Percentiles rank a stretch among this genome's conserved stretches.
These are phyloP conservation scores for Pilasporangium apinafurcum DNA, from an alignment of 352 stramenopile species.

Conservation along the genomic window DNA sequence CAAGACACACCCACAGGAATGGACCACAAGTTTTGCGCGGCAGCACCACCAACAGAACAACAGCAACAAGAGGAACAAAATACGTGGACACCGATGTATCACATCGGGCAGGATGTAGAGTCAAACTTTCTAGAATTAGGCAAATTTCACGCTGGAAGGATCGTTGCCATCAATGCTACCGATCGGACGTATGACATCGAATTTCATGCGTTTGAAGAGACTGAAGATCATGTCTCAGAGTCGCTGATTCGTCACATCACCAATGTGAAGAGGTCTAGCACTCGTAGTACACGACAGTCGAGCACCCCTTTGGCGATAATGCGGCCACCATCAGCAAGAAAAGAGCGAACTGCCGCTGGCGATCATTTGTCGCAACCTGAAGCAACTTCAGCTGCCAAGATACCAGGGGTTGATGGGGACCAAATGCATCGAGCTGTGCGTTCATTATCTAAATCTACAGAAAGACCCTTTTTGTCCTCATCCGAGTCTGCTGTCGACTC, in stretches of 20 bases:
- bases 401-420: too few relatives aligned
- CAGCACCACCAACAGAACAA: background rate
- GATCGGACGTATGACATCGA: conserved; percentile 5
- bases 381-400: background rate
- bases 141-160: conserved; percentile 10
- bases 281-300: too few relatives aligned
- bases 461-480: too few relatives aligned
- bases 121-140: conserved; percentile 12
- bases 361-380: too few relatives aligned
- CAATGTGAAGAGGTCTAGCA: background rate
- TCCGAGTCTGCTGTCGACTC: background rate
- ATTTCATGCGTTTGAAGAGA: conserved; percentile 9
- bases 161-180: conserved; percentile 3
- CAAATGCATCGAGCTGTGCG: too few relatives aligned
- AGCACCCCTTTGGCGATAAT: too few relatives aligned
- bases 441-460: too few relatives aligned
- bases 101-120: conserved; percentile 3
- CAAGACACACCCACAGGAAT: too few relatives aligned
- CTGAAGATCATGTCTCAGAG: background rate
- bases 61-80: background rate
- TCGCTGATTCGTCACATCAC: background rate
- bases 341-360: too few relatives aligned
- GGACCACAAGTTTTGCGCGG: conserved; percentile 6
- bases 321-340: too few relatives aligned
- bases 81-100: background rate